Conservation (phyloP, 1,139 yeast species). For the Pichiaceae sp. region DNA sequence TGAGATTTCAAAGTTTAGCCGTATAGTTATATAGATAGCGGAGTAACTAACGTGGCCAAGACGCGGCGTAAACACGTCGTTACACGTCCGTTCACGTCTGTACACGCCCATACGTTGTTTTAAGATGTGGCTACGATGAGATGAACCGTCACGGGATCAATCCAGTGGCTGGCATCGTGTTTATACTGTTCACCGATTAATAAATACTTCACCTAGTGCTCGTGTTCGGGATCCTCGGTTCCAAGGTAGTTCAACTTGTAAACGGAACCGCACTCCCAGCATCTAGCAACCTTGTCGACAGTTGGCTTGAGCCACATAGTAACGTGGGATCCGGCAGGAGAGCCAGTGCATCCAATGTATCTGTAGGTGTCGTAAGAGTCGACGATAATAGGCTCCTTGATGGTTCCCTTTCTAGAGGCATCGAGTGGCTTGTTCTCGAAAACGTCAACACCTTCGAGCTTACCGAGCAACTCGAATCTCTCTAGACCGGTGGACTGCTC, state of each 20-base stretch:
- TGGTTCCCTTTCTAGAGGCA: conserved; percentile 82
- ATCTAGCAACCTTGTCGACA: conserved; percentile 77
- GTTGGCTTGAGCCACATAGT: conserved; percentile 93
- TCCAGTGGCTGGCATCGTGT: too few relatives aligned
- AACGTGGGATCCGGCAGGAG: conserved; percentile 86
- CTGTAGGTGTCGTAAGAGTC: conserved; percentile 91
- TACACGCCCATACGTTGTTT: too few relatives aligned
- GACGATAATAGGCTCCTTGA: conserved; percentile 77
- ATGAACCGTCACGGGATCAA: too few relatives aligned
- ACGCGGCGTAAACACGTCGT: too few relatives aligned
- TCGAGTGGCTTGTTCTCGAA: conserved; percentile 89
- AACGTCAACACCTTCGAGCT: conserved; percentile 91
- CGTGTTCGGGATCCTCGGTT: conserved; percentile 26
- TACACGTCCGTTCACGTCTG: too few relatives aligned
- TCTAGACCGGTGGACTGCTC: conserved; percentile 99
- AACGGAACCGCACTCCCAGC: conserved; percentile 99
- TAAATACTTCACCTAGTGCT: too few relatives aligned
- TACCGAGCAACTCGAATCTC: conserved; percentile 91
- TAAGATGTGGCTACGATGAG: too few relatives aligned
- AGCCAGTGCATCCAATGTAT: conserved; percentile 97
- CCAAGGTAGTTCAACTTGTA: conserved; percentile 87
- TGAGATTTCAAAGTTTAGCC: too few relatives aligned
- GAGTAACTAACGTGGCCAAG: too few relatives aligned
- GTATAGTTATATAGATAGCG: too few relatives aligned
- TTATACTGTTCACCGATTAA: too few relatives aligned